Base-by-base conservation (phyloP, 495 filamentous ascomycete genomes). In the Tuber calosporum region DNA sequence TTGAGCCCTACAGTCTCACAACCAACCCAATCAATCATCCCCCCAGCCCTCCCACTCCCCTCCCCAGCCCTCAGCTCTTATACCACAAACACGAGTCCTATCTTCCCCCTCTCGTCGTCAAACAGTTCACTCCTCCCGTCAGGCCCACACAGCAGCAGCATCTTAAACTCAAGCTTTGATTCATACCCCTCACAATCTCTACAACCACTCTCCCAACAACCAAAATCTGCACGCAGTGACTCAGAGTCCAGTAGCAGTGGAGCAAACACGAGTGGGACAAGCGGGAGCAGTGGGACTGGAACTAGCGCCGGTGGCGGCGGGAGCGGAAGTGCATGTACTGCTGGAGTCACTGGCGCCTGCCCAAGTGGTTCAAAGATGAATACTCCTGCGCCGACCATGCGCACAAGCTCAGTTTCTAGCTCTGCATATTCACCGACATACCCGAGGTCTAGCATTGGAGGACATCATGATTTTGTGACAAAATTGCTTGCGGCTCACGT, bases 51-150 rank as follows among this genome's bases (percentile, higher is more conserved):
- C 17, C 74, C 75, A 26, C 62, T 42, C 30, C 68, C 68, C 39
- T 68, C 75, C 39, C 70, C 75, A 5, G 22, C 41, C 5, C 22
- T 42, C 1, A 68, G 30, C 39, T n/a, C 62, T 0, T 78, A 77
- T 22, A 48, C 43, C 37, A 37, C 68, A 11, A 75, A 73, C 42
- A 70, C 66, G 37, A 45, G 38, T 20, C 72, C 72, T 1, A 72
- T 72, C 17, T 78, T 78, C 19, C 70, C 76, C 6, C n/a, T 77
- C 17, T 70, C 76, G 3, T 77, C 76, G 13, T 73, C 76, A 4
- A 78, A 78, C 68, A 78, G 22, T 40, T 78, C 76, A 22, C 70
- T 78, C 30, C 36, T 78, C n/a, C 76, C 76, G 0, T 42, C 39
- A 0, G 39, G 45, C 1, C 66, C 76, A 0, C 74, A 73, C 13